Base-by-base conservation (phyloP, 1,284 basidiomycete genomes). In the Megacollybia platyphylla region DNA sequence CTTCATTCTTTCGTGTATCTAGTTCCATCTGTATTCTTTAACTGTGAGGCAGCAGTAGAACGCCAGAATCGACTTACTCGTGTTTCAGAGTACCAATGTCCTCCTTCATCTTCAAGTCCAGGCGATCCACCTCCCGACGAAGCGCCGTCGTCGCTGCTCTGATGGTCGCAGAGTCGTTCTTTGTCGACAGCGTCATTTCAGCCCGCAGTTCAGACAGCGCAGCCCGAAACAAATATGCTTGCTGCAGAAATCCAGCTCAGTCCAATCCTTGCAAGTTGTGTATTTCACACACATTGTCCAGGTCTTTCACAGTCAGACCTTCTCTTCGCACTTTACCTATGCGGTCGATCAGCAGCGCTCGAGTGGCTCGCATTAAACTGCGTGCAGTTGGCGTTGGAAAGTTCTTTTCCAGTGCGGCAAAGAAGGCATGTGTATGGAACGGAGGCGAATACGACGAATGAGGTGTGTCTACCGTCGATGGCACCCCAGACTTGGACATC, bases 161-260 rank as follows among this genome's bases (percentile, higher is more conserved):
- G 49, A 97, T 73, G 4, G 85, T 71, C 11, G 90, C 77, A 11
- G 79, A 83, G 55, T 96, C 93, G 54, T 90, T 94, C 44, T 87
- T 76, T 2, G 87, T 83, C 44, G 79, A 77, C 49, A 92, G 77
- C 7, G 83, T 80, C 34, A 90, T 75, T 55, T 97, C 94, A 4
- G 89, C 86, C 11, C 91, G 76, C 35, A 97, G 68, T 59, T 98
- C 92, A 0, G 88, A 87, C 20, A 98, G 61, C 0, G 94, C 96
- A 7, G 96, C 94, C 42, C 83, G 79, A 62, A 97, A 97, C 20
- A 97, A 70, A 59, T 99, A 99, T 8, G 91, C 90, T 78, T 94
- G 86, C 90, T 94, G 51, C 18, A 46, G 34, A 35, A 43, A 30
- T 28, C 44, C 48, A 37, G 30, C 41, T 11, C 34, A 53, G 48